phyloP scores from a whole-genome alignment of 306 rosid genomes.

The Oxytropis ochrocephala region DNA sequence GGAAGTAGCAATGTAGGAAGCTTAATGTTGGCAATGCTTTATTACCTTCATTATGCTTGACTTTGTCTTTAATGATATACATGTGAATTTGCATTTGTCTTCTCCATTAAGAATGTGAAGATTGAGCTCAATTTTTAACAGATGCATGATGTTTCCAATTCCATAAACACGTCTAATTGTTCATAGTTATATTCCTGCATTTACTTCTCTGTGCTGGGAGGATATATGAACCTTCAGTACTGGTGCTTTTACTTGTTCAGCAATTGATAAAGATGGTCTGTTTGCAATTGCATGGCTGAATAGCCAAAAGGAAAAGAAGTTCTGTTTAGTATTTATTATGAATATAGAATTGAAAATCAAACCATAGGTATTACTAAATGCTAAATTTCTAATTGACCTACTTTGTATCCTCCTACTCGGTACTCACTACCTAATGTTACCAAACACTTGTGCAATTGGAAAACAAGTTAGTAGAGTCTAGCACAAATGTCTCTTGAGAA shows the following conservation, averaged over 20 bases:
- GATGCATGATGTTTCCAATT: slow-evolving; percentile 13
- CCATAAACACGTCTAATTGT: too few relatives aligned
- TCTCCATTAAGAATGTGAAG: background rate
- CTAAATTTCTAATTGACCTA: slow-evolving; percentile 4
- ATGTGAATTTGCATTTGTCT: background rate
- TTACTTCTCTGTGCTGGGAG: slow-evolving; percentile 3
- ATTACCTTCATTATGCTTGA: background rate
- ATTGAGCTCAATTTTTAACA: background rate
- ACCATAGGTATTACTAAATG: background rate
- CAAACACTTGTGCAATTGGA: background rate
- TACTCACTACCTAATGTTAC: slow-evolving; percentile 1
- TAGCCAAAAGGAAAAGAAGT: background rate
- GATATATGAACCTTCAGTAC: slow-evolving; percentile 5
- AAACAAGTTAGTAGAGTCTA: background rate
- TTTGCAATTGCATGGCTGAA: slow-evolving; percentile 4
- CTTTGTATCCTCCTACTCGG: background rate
- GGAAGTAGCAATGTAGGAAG: background rate
- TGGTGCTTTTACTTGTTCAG: background rate
- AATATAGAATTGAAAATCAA: slow-evolving; percentile 4
- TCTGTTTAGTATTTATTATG: background rate
- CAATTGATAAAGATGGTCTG: background rate
- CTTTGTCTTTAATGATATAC: background rate
- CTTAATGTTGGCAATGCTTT: background rate
- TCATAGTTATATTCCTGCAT: too few relatives aligned
- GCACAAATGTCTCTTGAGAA: slow-evolving; percentile 20